Evolutionary conservation across 345 rosid genomes (phyloP).

Genomic region (Angophora floribunda): DNA sequence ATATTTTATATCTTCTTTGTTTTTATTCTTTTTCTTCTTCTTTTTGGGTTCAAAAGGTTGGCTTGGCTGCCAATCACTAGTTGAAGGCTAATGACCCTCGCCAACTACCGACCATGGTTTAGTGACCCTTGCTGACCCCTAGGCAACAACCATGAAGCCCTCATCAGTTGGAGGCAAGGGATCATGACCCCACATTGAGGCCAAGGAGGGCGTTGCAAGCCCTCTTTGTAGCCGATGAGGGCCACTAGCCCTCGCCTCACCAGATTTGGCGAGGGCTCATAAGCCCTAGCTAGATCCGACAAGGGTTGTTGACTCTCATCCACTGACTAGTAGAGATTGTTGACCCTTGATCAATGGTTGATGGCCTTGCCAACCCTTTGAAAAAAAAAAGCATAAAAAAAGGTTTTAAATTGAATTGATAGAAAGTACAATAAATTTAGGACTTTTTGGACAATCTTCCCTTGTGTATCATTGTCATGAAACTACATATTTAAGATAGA

Average conservation of each 20-base stretch:
- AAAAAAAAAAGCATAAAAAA: not conserved
- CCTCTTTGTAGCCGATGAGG: not conserved
- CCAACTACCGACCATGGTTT: not conserved
- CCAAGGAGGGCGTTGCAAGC: not conserved
- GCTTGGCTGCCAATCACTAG: fast-evolving
- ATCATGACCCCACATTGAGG: not conserved
- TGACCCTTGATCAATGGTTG: not conserved
- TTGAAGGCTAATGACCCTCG: not conserved
- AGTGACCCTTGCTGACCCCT: no score
- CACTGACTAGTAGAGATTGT: no score
- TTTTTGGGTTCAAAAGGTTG: no score
- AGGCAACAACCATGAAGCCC: no score
- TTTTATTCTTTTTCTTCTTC: no score
- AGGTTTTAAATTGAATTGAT: no score
- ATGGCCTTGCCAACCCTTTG: fast-evolving
- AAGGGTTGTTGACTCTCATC: no score
- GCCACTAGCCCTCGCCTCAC: not conserved
- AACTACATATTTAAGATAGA: not conserved
- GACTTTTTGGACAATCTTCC: fast-evolving
- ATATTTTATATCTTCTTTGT: no score
- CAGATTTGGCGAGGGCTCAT: not conserved
- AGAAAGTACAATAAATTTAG: no score
- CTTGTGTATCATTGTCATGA: not conserved
- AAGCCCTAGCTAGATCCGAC: not conserved
- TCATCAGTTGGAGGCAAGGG: not conserved